Conservation (phyloP, 768 basidiomycete species). For the Lentinus brumalis region DNA sequence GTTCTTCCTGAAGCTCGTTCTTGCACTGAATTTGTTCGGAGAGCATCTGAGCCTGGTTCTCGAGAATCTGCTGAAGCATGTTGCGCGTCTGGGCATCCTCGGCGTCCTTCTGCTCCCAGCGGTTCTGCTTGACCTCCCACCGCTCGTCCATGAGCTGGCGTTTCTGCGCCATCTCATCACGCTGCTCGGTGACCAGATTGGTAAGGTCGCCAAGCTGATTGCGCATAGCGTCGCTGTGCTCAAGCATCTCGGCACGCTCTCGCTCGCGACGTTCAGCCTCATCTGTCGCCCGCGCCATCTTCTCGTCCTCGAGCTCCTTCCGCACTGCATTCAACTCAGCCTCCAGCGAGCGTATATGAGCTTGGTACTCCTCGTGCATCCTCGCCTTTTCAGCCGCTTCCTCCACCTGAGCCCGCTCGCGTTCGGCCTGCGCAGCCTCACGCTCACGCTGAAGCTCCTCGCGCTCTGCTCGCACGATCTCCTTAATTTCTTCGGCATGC, state of each 20-base stretch:
- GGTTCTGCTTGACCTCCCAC: conserved; percentile 60
- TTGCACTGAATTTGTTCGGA: conserved; percentile 60
- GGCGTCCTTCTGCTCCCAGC: conserved; percentile 60
- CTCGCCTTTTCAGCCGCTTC: conserved; percentile 51
- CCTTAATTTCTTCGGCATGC: conserved; percentile 58
- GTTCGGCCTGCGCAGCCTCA: conserved; percentile 55
- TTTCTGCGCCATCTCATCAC: conserved; percentile 60
- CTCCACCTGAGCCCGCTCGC: conserved; percentile 50
- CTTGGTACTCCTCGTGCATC: conserved; percentile 27
- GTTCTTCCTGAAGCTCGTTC: conserved; percentile 46
- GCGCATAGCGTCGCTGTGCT: conserved; percentile 61
- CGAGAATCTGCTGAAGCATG: conserved; percentile 60
- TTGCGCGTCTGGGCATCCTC: conserved; percentile 59
- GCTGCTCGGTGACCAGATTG: conserved; percentile 69
- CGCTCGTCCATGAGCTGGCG: conserved; percentile 60
- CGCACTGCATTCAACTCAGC: conserved; percentile 23
- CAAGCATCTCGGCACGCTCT: conserved; percentile 56
- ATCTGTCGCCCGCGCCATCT: conserved; percentile 54
- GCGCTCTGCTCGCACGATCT: conserved; percentile 58
- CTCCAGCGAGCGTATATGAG: conserved; percentile 27
- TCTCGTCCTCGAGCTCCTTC: conserved; percentile 64
- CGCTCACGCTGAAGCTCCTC: conserved; percentile 59
- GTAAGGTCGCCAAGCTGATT: conserved; percentile 72
- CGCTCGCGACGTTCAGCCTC: conserved; percentile 65
- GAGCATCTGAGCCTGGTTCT: conserved; percentile 61